Evolutionary conservation across 164 flowering plant genomes (phyloP), one percentile per base, ranked within the genome.

Genomic region (Litsea cubeba): DNA sequence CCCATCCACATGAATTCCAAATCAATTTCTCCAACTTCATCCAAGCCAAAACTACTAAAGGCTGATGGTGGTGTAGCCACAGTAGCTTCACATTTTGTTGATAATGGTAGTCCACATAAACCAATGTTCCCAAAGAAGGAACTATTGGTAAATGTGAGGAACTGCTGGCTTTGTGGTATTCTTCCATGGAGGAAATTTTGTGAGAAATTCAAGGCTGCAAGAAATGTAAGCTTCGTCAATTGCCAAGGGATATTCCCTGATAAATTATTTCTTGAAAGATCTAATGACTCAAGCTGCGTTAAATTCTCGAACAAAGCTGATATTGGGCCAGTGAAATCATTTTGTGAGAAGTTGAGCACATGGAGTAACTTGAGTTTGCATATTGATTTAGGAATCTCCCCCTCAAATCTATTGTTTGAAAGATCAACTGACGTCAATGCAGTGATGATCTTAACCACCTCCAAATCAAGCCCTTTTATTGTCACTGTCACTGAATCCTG

Each of bases 161-260:
- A 62, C 30, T 72, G 74, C 2, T 3, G 18, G 32, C 67, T 12
- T 6, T 72, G 49, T 57, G 74, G 74, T 72, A 72, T 72, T 10
- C 6, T n/a, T 40, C 74, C 74, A 2, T 3, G 3, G 18, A 72
- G 74, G 18, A 35, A 14, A 26, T 72, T 72, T 11, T n/a, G 63
- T 20, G 74, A 72, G 1, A 72, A 68, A 17, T 72, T 62, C n/a
- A 72, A 23, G 17, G 12, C 57, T 1, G 57, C 20, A 62, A 72
- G 74, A 15, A 62, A 62, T 62, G 28, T 62, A 0, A 62, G 28
- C 12, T 6, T 62, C 1, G 65, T 23, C 12, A 62, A 8, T 23
- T 62, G 28, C 65, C 25, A 62, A 10, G 65, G 65, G 12, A 62
- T 62, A 1, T 62, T 2, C 2, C 65, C 65, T 62, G 65, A 62